Evolutionary conservation across 805 yeast genomes (phyloP).

Genomic region (Pichia nakasei): DNA sequence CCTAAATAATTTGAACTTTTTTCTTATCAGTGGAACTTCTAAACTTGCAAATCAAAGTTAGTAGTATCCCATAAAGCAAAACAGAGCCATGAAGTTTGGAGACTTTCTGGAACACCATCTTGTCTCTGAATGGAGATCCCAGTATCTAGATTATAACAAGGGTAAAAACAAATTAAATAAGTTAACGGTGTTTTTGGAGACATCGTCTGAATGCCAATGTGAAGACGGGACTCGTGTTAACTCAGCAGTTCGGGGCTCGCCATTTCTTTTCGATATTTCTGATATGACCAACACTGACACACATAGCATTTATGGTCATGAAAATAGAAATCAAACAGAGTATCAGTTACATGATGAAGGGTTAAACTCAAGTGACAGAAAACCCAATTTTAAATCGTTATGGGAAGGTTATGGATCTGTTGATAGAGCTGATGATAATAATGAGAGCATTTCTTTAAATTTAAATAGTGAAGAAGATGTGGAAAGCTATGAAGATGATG

Average conservation of each 20-base stretch:
- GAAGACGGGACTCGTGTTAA: neutral
- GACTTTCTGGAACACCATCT: conserved; percentile 56
- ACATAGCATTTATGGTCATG: neutral
- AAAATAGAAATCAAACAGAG: neutral
- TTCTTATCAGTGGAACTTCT: too few species aligned
- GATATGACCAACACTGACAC: neutral
- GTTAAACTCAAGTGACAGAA: neutral
- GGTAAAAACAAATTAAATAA: conserved; percentile 33
- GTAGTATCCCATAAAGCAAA: too few species aligned
- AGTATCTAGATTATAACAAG: conserved; percentile 62
- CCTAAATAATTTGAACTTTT: too few species aligned
- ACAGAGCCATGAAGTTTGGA: conserved; percentile 75
- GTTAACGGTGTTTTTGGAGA: conserved; percentile 8
- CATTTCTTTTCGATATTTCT: neutral
- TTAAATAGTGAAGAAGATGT: neutral
- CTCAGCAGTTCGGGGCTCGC: neutral
- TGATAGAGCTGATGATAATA: neutral
- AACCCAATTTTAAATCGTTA: neutral
- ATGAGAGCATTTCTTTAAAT: neutral
- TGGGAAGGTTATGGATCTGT: neutral
- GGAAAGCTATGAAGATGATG: neutral
- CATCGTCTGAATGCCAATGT: conserved; percentile 4
- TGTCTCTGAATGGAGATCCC: conserved; percentile 85
- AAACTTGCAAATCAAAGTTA: too few species aligned
- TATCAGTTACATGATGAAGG: neutral